Evolutionary conservation across 352 stramenopile species (phyloP), one percentile per base, ranked within the genome.

Genomic region (Globisporangium recalcitrans): DNA sequence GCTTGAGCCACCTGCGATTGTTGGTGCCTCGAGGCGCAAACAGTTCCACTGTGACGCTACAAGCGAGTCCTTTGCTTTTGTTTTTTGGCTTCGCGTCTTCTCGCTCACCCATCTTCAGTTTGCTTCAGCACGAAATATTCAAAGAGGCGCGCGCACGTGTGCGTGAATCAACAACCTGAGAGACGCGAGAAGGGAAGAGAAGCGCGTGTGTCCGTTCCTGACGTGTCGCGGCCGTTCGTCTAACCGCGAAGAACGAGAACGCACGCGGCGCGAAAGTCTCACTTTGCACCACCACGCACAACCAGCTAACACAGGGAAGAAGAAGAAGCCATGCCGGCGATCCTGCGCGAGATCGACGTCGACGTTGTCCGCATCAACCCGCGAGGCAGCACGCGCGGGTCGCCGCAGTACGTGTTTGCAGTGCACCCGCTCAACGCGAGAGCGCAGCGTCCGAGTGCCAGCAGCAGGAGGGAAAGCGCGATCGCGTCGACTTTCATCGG

Each of bases 321-420:
- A 38, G 10, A 16, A 4, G 16, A 14, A n/a, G 14, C 10, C 53
- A 77, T 80, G 73, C 67, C 70, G 65, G 76, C 74, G 27, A 71
- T 68, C 27, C 51, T 87, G 52, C 74, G 80, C 29, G 70, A 87
- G 51, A 77, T 89, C 52, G 67, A 82, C 53, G 74, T 78, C 31
- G 67, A 72, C 2, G 64, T 86, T n/a, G 63, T 66, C 5, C 73
- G 72, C 52, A 70, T 87, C 22, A 55, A 70, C 27, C 22, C 46
- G 7, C 38, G 32, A 21, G 32, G 40, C 1, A 27, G 2, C 51
- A 16, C 51, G 11, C 31, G 32, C 51, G 51, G 65, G 5, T 75
- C 73, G 3, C 69, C 73, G 16, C 70, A 68, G 24, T 89, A 89
- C 49, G 75, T 89, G 19, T 82, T 89, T 36, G 64, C 71, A 16